phyloP scores from a whole-genome alignment of 2,329 filamentous ascomycete species.

The Chaetothyriales sp. region DNA sequence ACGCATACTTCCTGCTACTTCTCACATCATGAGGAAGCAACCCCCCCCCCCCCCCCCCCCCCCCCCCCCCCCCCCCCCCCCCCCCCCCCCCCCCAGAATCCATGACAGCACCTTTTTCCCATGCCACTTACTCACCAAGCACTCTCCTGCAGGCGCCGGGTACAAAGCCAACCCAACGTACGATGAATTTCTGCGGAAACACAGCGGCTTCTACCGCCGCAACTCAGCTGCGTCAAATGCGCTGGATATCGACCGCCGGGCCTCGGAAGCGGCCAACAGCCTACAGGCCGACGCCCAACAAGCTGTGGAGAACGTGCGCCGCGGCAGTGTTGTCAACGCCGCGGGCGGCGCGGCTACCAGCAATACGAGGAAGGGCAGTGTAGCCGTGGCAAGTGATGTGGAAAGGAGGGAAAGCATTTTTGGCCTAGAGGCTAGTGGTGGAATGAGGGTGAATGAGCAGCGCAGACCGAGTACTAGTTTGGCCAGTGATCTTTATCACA shows the following conservation, averaged over 20 bases:
- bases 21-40: too few species aligned
- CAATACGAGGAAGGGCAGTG: slow-evolving; percentile 15
- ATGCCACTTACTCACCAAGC: neutral
- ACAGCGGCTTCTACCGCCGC: slow-evolving; percentile 16
- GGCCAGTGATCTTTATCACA: slow-evolving; percentile 15
- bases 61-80: too few species aligned
- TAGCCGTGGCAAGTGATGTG: slow-evolving; percentile 17
- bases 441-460: slow-evolving; percentile 11
- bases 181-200: slow-evolving; percentile 17
- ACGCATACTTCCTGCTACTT: neutral
- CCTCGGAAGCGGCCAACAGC: slow-evolving; percentile 9
- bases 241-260: slow-evolving; percentile 14
- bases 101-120: too few species aligned
- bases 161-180: slow-evolving; percentile 18
- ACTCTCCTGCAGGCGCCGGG: slow-evolving; percentile 6
- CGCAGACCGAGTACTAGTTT: slow-evolving; percentile 15
- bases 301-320: slow-evolving; percentile 9
- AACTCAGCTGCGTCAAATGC: slow-evolving; percentile 17
- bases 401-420: slow-evolving; percentile 17
- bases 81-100: too few species aligned
- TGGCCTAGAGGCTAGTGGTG: slow-evolving; percentile 16
- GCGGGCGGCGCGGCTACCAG: slow-evolving; percentile 13
- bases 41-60: too few species aligned
- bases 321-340: slow-evolving; percentile 7
- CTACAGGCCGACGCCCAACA: slow-evolving; percentile 13